Conservation (phyloP, 2,329 filamentous ascomycete species). For the Neonectria sp. region DNA sequence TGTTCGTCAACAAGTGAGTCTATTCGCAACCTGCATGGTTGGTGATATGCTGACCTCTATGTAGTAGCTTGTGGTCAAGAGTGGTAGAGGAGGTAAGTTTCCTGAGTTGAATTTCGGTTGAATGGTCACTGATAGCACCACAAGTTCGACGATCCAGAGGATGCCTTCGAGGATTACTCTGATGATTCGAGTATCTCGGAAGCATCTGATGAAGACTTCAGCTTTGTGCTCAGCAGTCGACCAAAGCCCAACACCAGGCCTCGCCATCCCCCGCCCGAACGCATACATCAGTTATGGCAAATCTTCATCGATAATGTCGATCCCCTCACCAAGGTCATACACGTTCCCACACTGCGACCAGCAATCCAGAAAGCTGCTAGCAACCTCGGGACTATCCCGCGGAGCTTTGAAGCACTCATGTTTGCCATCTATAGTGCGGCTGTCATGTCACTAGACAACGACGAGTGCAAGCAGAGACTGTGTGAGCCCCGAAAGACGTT, state of each 20-base stretch:
- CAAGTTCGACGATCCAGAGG: background rate
- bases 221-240: background rate
- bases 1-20: background rate
- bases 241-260: background rate
- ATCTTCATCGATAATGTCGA: slow-evolving; percentile 1
- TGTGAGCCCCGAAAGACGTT: background rate
- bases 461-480: slow-evolving; percentile 4
- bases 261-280: background rate
- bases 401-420: background rate
- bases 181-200: background rate
- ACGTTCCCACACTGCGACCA: background rate
- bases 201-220: background rate
- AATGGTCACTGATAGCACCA: background rate
- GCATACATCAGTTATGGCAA: background rate
- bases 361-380: background rate
- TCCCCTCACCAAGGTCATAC: background rate
- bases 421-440: slow-evolving; percentile 8
- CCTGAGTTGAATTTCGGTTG: background rate
- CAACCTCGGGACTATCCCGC: background rate
- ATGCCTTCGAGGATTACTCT: background rate
- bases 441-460: background rate
- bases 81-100: background rate
- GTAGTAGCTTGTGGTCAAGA: slow-evolving; percentile 1
- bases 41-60: background rate
- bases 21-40: background rate